phyloP scores from a whole-genome alignment of 176 grass and related monocot genomes.

The Carex pumila region DNA sequence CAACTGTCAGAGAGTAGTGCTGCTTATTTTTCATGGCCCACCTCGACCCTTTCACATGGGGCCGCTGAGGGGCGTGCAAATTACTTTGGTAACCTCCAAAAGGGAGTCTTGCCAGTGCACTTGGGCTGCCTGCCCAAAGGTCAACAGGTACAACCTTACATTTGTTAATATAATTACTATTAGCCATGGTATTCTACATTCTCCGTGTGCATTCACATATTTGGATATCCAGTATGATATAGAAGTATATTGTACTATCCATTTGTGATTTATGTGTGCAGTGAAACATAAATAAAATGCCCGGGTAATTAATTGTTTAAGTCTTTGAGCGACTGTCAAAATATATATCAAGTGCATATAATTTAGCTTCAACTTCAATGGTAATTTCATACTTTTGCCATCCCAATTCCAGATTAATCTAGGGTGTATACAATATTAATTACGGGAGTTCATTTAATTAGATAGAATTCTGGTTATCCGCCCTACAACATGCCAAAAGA shows the following conservation, averaged over 20 bases:
- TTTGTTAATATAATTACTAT: neutral
- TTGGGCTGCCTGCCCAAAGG: slow-evolving; percentile 58
- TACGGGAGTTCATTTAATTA: neutral
- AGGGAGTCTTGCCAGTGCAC: slow-evolving; percentile 71
- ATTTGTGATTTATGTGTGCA: neutral
- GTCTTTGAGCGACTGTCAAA: neutral
- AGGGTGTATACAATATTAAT: neutral
- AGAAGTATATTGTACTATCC: neutral
- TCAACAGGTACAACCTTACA: slow-evolving; percentile 36
- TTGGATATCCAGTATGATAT: neutral
- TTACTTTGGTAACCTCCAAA: slow-evolving; percentile 96
- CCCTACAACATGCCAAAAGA: neutral
- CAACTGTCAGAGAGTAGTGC: slow-evolving; percentile 66
- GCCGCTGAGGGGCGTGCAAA: slow-evolving; percentile 91
- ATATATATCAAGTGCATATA: neutral
- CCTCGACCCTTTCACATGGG: slow-evolving; percentile 70
- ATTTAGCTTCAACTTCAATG: neutral
- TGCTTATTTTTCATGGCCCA: slow-evolving; percentile 96
- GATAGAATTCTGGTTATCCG: neutral
- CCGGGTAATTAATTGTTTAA: neutral
- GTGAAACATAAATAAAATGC: neutral
- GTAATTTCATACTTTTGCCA: slow-evolving; percentile 8
- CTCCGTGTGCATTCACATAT: neutral
- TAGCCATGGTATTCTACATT: neutral
- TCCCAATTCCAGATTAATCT: neutral